Conservation (phyloP, 2,329 filamentous ascomycete species). For the Aspergillus latus region DNA sequence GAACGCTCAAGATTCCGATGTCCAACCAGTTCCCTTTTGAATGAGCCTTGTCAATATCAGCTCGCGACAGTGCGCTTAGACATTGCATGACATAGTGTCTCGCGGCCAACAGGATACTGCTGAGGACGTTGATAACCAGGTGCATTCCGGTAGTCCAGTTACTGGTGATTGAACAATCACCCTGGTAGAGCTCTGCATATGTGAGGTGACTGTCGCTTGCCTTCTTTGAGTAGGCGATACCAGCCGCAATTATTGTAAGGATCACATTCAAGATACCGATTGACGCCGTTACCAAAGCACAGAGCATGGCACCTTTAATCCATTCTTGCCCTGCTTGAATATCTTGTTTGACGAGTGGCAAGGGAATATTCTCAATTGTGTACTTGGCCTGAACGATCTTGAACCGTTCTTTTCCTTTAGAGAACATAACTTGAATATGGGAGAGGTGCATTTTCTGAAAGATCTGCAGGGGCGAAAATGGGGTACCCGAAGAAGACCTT, state of each 20-base stretch:
- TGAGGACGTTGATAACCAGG: constrained; percentile 50
- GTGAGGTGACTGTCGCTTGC: not conserved
- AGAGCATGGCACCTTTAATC: constrained; percentile 2
- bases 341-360: not conserved
- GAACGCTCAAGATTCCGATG: constrained; percentile 41
- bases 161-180: not conserved
- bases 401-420: not conserved
- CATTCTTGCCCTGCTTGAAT: not conserved
- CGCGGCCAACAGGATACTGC: constrained; percentile 47
- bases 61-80: constrained; percentile 51
- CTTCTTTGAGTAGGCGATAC: not conserved
- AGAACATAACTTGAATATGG: not conserved
- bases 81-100: constrained; percentile 57
- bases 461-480: not conserved
- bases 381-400: not conserved
- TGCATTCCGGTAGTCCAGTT: constrained; percentile 34
- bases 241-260: not conserved
- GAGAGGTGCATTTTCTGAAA: not conserved
- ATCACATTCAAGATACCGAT: not conserved
- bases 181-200: not conserved
- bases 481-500: not conserved
- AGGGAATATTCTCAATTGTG: not conserved
- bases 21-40: constrained; percentile 42
- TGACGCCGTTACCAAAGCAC: not conserved
- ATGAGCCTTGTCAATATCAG: constrained; percentile 52